Evolutionary conservation across 768 basidiomycete genomes (phyloP).

Genomic region (Termitomyces sp.): DNA sequence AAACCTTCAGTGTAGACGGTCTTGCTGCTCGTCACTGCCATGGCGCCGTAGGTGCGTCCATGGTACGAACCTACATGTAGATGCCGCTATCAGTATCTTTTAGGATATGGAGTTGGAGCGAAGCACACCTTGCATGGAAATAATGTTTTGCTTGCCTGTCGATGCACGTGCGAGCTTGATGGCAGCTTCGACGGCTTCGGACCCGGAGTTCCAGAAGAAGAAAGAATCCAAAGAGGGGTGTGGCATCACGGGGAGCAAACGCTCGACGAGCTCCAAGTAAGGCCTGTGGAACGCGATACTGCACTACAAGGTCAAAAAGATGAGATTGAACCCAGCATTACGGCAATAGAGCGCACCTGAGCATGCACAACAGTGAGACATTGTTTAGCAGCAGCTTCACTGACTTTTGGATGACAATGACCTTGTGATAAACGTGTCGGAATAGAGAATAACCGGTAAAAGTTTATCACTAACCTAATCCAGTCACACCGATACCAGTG

Average conservation of each 20-base stretch:
- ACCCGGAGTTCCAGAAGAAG: slow-evolving; percentile 97
- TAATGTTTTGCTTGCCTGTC: slow-evolving; percentile 84
- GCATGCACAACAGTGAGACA: slow-evolving; percentile 76
- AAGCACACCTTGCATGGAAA: slow-evolving; percentile 87
- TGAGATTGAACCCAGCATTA: not conserved
- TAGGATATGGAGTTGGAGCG: not conserved
- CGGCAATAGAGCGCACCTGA: slow-evolving; percentile 46
- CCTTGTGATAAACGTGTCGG: slow-evolving; percentile 41
- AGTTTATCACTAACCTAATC: slow-evolving; percentile 51
- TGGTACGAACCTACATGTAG: slow-evolving; percentile 66
- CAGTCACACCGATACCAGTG: slow-evolving; percentile 84
- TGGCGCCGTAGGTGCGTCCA: slow-evolving; percentile 89
- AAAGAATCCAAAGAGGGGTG: slow-evolving; percentile 89
- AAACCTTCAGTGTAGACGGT: slow-evolving; percentile 82
- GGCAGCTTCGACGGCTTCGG: slow-evolving; percentile 88
- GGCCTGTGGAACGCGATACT: slow-evolving; percentile 87
- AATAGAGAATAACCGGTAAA: not conserved
- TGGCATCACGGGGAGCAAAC: slow-evolving; percentile 86
- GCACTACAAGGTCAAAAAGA: slow-evolving; percentile 44
- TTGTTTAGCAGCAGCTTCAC: slow-evolving; percentile 86
- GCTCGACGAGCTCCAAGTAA: slow-evolving; percentile 83
- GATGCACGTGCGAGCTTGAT: slow-evolving; percentile 81
- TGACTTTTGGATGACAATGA: slow-evolving; percentile 85
- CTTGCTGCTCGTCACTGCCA: slow-evolving; percentile 93
- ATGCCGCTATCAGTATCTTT: not conserved